Base-by-base conservation (phyloP, 2,329 filamentous ascomycete genomes). In the Talaromyces islandicus region DNA sequence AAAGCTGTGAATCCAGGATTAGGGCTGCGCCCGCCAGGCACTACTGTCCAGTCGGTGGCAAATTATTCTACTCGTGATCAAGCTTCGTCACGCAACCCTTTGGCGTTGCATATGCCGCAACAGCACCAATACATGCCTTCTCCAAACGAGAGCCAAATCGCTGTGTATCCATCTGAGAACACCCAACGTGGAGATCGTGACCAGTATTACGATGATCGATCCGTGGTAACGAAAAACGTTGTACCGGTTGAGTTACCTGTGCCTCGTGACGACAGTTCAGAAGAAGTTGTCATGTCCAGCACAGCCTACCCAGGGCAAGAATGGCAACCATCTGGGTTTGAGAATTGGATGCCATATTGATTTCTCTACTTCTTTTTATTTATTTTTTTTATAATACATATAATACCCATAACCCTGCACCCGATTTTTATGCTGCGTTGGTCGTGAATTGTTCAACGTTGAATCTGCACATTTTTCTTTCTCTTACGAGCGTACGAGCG, bases 301-400 rank as follows among this genome's bases (percentile, higher is more conserved):
- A 80, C 78, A 1, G 71, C 77, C 19, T 80, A 80, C 65, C 78
- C 78, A 1, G 78, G 78, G 10, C 77, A 79, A 69, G 76, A 79
- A 65, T 80, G 77, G 77, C 70, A 67, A 60, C 77, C 77, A 14
- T 56, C 60, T 54, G 64, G 64, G 5, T 65, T 56, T 50, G 52
- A 56, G 21, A 50, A 61, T 27, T 64, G 62, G 60, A 58, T 52
- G 24, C 60, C 61, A 27, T 64, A 64, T 56, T 65, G 58, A 61
- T 46, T 27, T 48, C 25, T 30, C 30, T 11, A 52, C 2, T n/a
- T n/a, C n/a, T n/a, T n/a, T n/a, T n/a, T n/a, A n/a, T n/a, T n/a
- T n/a, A n/a, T n/a, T n/a, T n/a, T n/a, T n/a, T n/a, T n/a, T n/a
- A n/a, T n/a, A n/a, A 50, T 50, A 25, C 5, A 52, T 52, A 29